Evolutionary conservation across 169 alveolate genomes (phyloP), one percentile per base, ranked within the genome.

Genomic region (Cytauxzoon felis): DNA sequence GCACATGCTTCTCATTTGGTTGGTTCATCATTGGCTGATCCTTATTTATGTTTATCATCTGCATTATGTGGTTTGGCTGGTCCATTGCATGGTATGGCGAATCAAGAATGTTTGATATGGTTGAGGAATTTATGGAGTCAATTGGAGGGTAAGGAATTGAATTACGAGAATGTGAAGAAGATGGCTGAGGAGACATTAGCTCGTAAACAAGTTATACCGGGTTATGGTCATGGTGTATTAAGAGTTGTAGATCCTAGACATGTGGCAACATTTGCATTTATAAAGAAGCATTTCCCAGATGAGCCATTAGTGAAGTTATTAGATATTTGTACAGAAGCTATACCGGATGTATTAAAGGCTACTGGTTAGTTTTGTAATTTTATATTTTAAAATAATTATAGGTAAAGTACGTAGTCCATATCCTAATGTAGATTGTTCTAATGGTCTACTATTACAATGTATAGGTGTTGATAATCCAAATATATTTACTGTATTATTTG

Each of bases 221-320:
- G 99, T 23, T 96, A 89, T 65, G 99, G 99, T 6, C 99, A 96
- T 73, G 98, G 98, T 9, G 99, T 96, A 19, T 86, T 96, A 30
- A 89, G 98, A 73, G 91, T 91, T 30, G 92, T 97, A 11, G 99
- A 96, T 78, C 99, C 99, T 29, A 88, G 98, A 70, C 85, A 81
- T 56, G 53, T 72, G n/a, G 92, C 89, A 23, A 62, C 81, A 59
- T 78, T 89, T 36, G 89, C 90, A 49, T 95, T 94, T 82, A 96
- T 96, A 21, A 82, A 87, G 51, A 75, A 78, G 64, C 69, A 91
- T 70, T 82, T 94, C 63, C 86, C 87, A 33, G 87, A 92, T 56
- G 95, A 92, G 62, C 93, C 94, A 40, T 69, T 93, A 24, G 83
- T 86, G 67, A 81, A 88, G 52, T 42, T 92, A 9, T 88, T 91